Conservation (phyloP, 148 eudicot species). For the Heliamphora exappendiculata region DNA sequence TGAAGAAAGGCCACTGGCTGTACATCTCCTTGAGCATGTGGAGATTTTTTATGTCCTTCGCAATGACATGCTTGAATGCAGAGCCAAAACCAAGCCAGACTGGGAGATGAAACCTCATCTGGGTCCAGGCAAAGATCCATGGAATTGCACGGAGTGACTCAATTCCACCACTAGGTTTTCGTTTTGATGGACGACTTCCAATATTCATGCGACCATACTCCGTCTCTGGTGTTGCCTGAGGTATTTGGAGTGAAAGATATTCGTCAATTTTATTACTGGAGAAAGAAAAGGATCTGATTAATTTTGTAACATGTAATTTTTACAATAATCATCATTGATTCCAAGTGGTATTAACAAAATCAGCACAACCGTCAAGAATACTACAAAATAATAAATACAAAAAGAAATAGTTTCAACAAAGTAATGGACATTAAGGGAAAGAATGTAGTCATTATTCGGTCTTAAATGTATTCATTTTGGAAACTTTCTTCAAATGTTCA, state of each 20-base stretch:
- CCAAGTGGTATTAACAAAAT: neutral
- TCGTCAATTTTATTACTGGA: no score
- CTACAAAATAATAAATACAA: neutral
- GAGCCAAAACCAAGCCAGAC: slow-evolving; percentile 90
- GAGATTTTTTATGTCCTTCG: slow-evolving; percentile 56
- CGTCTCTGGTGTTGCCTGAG: slow-evolving; percentile 74
- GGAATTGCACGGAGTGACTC: slow-evolving; percentile 93
- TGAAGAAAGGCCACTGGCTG: slow-evolving; percentile 78
- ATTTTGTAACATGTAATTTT: neutral
- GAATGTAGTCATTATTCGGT: no score
- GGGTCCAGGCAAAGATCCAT: slow-evolving; percentile 96
- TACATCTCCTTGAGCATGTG: slow-evolving; percentile 78
- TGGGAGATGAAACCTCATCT: slow-evolving; percentile 82
- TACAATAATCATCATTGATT: neutral
- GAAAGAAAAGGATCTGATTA: neutral
- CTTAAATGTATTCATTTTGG: neutral
- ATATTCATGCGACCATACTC: slow-evolving; percentile 92
- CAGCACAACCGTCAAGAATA: neutral
- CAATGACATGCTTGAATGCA: slow-evolving; percentile 53
- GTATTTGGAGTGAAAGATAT: neutral
- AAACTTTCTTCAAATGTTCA: neutral
- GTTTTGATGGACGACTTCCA: slow-evolving; percentile 79
- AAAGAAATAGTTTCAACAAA: neutral
- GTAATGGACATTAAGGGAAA: neutral
- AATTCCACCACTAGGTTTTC: slow-evolving; percentile 86